These are phyloP conservation scores for Uromyces viciae-fabae DNA, from an alignment of 1,284 basidiomycete species.

Conservation along the genomic window DNA sequence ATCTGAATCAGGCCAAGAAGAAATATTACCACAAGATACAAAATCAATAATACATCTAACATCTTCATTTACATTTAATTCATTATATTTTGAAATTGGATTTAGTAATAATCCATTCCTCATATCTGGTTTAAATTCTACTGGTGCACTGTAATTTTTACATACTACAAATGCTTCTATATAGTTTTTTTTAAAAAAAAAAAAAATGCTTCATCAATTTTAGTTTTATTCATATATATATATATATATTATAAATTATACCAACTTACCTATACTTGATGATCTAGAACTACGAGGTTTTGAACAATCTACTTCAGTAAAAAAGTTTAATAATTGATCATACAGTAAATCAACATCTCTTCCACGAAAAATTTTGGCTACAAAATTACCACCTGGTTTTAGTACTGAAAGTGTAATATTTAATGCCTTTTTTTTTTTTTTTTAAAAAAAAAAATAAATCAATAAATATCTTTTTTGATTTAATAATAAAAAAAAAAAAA, in stretches of 20 bases:
- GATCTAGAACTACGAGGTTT: slow-evolving; percentile 55
- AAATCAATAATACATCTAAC: slow-evolving; percentile 52
- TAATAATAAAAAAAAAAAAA: not conserved
- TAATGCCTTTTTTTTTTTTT: slow-evolving; percentile 55
- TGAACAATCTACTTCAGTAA: slow-evolving; percentile 55
- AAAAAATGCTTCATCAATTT: too few species aligned
- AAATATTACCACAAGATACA: slow-evolving; percentile 53
- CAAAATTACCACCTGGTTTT: slow-evolving; percentile 59
- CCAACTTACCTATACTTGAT: slow-evolving; percentile 51
- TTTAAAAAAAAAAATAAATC: not conserved
- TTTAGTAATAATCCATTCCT: slow-evolving; percentile 50
- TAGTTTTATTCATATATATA: too few species aligned
- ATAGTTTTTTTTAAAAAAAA: not conserved
- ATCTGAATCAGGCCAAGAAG: slow-evolving; percentile 39
- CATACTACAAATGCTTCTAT: slow-evolving; percentile 62
- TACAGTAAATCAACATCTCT: slow-evolving; percentile 58
- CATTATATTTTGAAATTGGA: slow-evolving; percentile 43
- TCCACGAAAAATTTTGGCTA: slow-evolving; percentile 63
- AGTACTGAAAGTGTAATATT: slow-evolving; percentile 61
- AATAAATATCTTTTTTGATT: not conserved
- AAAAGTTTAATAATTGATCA: slow-evolving; percentile 59
- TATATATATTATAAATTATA: too few species aligned
- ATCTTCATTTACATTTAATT: slow-evolving; percentile 36
- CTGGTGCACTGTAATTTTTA: slow-evolving; percentile 57
- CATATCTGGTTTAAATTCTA: slow-evolving; percentile 50